phyloP scores from a whole-genome alignment of 257 asterid genomes.

The Primulina huaijiensis region DNA sequence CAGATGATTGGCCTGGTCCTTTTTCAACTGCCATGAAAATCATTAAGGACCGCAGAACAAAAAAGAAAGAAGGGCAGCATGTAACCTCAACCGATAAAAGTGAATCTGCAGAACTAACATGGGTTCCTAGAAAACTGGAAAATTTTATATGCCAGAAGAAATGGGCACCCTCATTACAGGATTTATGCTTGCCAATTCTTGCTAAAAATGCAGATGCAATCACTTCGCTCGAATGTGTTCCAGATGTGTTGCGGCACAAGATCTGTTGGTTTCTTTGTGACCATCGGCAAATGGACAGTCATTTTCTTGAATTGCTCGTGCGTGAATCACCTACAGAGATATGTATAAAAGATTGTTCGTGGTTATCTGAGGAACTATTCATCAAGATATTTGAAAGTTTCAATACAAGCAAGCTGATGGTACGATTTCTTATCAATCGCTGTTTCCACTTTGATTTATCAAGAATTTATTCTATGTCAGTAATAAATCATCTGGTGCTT shows the following conservation, averaged over 20 bases:
- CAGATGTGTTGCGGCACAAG: conserved; percentile 72
- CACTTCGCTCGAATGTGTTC: conserved; percentile 73
- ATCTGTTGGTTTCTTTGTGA: conserved; percentile 72
- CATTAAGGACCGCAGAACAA: conserved; percentile 56
- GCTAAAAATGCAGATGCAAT: conserved; percentile 73
- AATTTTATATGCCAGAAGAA: conserved; percentile 37
- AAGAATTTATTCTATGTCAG: conserved; percentile 12
- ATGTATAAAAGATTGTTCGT: conserved; percentile 76
- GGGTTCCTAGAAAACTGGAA: conserved; percentile 56
- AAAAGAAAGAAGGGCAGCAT: conserved; percentile 27
- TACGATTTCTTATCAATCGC: conserved; percentile 25
- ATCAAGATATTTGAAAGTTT: conserved; percentile 49
- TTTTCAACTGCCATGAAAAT: conserved; percentile 90
- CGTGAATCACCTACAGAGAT: conserved; percentile 78
- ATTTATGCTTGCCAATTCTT: conserved; percentile 64
- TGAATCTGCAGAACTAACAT: conserved; percentile 39
- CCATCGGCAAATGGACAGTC: conserved; percentile 55
- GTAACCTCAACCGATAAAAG: conserved; percentile 32
- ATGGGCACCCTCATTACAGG: conserved; percentile 55
- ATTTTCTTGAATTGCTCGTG: conserved; percentile 64
- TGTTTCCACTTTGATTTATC: conserved; percentile 9
- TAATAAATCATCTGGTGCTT: not conserved
- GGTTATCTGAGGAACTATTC: conserved; percentile 78
- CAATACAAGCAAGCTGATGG: conserved; percentile 58
- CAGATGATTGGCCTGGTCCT: conserved; percentile 95